Evolutionary conservation across 2,329 filamentous ascomycete species (phyloP), one percentile per base, ranked within the genome.

Genomic region (Aphanocladium album): DNA sequence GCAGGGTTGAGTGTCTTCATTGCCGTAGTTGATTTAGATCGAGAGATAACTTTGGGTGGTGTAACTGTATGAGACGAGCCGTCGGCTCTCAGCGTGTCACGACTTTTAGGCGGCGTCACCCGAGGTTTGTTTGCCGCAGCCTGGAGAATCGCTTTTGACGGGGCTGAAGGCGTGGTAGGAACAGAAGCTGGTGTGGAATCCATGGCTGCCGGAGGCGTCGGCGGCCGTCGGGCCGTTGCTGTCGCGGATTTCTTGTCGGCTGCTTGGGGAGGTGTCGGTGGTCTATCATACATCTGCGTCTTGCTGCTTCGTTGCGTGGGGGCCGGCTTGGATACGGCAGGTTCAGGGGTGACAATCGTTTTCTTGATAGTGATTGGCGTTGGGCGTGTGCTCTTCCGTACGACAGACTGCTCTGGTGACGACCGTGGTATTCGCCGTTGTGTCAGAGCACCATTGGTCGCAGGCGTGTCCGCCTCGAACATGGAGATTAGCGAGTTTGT

Each of bases 401-500:
- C 30, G n/a, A 41, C n/a, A 17, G 41, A 14, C 9, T 39, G 50
- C 11, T 54, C 53, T 14, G 37, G 19, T 9, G 53, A 53, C 1
- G 60, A 57, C n/a, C 17, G 25, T 35, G 52, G 25, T 19, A 46
- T 76, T 77, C 6, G 71, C 67, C 3, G 73, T 72, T 49, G 75
- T 72, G n/a, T 65, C 66, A 17, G 64, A 65, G 54, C 21, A 62
- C 63, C 60, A 64, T 46, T 75, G 79, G 64, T 77, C 16, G 9
- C 25, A 11, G 30, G 5, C 14, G 39, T 33, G 14, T 54, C 57
- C 30, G 5, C 49, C 72, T 92, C 89, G 65, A 91, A 91, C 75
- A 90, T 80, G 43, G 83, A 83, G 58, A 91, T 87, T 21, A 91
- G 76, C 5, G 85, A 83, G 3, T 79, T 84, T 0, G 88, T 87